Base-by-base conservation (phyloP, 2,329 filamentous ascomycete genomes). In the Penicillium crustosum region DNA sequence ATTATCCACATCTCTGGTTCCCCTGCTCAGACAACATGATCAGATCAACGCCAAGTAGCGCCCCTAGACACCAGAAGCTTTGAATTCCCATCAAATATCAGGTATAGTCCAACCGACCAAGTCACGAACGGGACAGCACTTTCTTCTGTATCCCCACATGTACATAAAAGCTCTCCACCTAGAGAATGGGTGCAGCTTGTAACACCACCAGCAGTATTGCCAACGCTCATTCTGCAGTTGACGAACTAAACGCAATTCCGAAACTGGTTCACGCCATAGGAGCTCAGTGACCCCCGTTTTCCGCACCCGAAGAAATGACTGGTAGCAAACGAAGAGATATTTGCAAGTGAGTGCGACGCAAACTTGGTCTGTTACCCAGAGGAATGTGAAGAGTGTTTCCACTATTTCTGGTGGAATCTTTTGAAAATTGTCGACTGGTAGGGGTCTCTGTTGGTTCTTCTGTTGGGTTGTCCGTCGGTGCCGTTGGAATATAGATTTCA, bases 161-260 rank as follows among this genome's bases (percentile, higher is more conserved):
- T 33, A 23, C 7, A 48, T 13, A 48, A 48, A 35, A 2, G 44
- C 29, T 6, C 29, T 21, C 8, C 29, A 15, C 6, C 19, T 23
- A 17, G 44, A 47, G 12, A 31, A 48, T n/a, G 44, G 44, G 19
- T 48, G 29, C 5, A 35, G 19, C 10, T 33, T 48, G 2, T 48
- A n/a, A 48, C 43, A 47, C 43, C 29, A n/a, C 44, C 44, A 48
- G 19, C 44, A 48, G 44, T 35, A 48, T 48, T 23, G 29, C 44
- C 44, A 48, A 23, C 29, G 19, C 8, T 17, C 29, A 23, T 48
- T 33, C 13, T 48, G 44, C 17, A 48, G 19, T 23, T 48, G 44
- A 35, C 19, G 29, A 23, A 35, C 19, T 19, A 48, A 23, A 6
- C 19, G 29, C 5, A 35, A 48, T 35, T 48, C 29, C 13, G 19